Percentiles rank a stretch among this genome's conserved stretches.
Evolutionary conservation across 257 asterid species (phyloP).

Genomic region (Coffea eugenioides): DNA sequence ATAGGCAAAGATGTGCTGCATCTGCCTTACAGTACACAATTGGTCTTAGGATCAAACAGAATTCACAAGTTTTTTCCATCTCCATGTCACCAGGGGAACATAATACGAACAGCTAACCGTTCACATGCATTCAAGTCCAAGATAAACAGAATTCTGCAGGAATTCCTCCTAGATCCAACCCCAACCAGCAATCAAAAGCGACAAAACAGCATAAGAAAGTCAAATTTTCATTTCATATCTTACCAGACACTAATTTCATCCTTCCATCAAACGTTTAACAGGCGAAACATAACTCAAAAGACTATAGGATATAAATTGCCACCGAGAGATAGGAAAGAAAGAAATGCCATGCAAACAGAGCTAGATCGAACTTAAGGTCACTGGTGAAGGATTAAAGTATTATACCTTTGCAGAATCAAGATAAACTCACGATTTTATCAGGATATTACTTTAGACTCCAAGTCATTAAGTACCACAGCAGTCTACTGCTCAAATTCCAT

Average conservation of each 20-base stretch:
- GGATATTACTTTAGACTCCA: neutral
- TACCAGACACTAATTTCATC: neutral
- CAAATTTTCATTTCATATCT: slow-evolving; percentile 1
- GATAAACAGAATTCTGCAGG: neutral
- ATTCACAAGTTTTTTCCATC: slow-evolving; percentile 72
- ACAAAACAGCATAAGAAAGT: neutral
- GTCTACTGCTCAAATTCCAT: neutral
- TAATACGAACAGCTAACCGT: slow-evolving; percentile 13
- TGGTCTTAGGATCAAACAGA: slow-evolving; percentile 59
- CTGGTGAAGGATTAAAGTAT: neutral
- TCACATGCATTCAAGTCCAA: slow-evolving; percentile 20
- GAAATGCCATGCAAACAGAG: neutral
- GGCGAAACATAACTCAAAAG: neutral
- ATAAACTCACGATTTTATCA: neutral
- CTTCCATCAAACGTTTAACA: neutral
- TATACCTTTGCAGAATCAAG: neutral
- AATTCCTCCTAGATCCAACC: neutral
- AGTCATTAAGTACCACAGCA: neutral
- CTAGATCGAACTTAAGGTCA: neutral
- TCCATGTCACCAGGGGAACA: slow-evolving; percentile 8
- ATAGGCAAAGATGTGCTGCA: slow-evolving; percentile 84
- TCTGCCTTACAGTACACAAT: slow-evolving; percentile 80
- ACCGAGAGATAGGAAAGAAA: neutral
- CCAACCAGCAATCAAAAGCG: neutral
- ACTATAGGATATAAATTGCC: neutral